phyloP scores from a whole-genome alignment of 306 rosid species.

The Fragaria vesca region DNA sequence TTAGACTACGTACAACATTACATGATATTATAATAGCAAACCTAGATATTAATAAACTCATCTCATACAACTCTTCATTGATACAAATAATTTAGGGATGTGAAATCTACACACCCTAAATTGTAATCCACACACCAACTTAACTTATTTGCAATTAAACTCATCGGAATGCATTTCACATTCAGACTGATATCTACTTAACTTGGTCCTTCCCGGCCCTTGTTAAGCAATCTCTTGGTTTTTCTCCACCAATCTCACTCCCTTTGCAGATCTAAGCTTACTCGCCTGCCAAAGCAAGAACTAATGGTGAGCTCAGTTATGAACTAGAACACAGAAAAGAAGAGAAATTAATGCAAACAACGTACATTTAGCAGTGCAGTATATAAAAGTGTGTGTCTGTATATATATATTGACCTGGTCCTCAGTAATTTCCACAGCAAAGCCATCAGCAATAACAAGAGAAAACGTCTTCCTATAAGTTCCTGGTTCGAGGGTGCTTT shows the following conservation, averaged over 20 bases:
- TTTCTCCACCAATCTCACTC: slow-evolving; percentile 90
- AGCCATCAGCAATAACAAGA: slow-evolving; percentile 84
- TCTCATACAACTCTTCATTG: background rate
- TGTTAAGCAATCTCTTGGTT: slow-evolving; percentile 47
- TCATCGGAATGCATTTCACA: background rate
- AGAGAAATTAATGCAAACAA: background rate
- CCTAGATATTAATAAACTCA: too few relatives aligned
- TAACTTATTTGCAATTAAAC: background rate
- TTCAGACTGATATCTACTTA: background rate
- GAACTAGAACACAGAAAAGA: background rate
- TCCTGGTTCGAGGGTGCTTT: slow-evolving; percentile 56
- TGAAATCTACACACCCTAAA: too few relatives aligned
- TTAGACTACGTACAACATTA: too few relatives aligned
- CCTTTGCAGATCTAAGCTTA: slow-evolving; percentile 78
- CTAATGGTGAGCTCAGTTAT: background rate
- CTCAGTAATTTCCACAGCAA: slow-evolving; percentile 61
- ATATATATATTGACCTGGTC: slow-evolving; percentile 45
- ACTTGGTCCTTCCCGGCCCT: background rate
- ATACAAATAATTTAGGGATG: too few relatives aligned
- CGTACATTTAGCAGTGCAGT: background rate
- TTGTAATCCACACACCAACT: too few relatives aligned
- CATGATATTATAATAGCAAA: too few relatives aligned
- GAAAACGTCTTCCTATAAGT: slow-evolving; percentile 68
- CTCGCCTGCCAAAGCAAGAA: slow-evolving; percentile 52
- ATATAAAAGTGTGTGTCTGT: background rate